Percentiles rank a stretch among this genome's conserved stretches.
Evolutionary conservation across 805 yeast genomes (phyloP).

Genomic region (Candida pseudoglaebosa): DNA sequence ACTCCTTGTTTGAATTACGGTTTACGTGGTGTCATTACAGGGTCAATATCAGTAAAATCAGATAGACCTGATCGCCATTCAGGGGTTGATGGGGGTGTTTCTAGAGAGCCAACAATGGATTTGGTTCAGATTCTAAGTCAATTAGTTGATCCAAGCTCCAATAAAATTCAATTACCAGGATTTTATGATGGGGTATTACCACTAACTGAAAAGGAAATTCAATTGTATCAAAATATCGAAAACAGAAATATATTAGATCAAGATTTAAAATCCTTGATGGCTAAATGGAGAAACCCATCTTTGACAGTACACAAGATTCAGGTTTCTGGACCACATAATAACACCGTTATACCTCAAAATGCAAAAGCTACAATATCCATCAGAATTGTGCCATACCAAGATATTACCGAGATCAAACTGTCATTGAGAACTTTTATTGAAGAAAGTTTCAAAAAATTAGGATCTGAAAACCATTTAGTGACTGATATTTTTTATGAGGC

Average conservation of each 20-base stretch:
- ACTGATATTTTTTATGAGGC: conserved; percentile 75
- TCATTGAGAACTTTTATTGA: conserved; percentile 45
- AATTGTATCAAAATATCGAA: conserved; percentile 58
- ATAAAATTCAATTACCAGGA: conserved; percentile 56
- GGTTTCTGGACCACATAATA: conserved; percentile 87
- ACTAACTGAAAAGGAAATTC: conserved; percentile 53
- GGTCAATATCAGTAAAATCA: conserved; percentile 64
- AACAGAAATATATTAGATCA: conserved; percentile 30
- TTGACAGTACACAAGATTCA: conserved; percentile 78
- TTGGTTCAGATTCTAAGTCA: conserved; percentile 67
- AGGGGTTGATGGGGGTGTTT: conserved; percentile 93
- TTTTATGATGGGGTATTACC: conserved; percentile 68
- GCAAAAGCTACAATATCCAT: conserved; percentile 77
- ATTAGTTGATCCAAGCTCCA: conserved; percentile 44
- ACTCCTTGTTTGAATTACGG: conserved; percentile 95
- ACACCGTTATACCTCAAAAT: conserved; percentile 82
- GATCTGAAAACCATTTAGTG: conserved; percentile 58
- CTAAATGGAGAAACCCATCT: conserved; percentile 89
- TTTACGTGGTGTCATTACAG: conserved; percentile 83
- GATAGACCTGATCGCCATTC: conserved; percentile 89
- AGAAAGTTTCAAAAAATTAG: conserved; percentile 43
- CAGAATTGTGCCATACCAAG: conserved; percentile 88
- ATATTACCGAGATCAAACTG: conserved; percentile 52
- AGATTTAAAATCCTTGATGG: conserved; percentile 50
- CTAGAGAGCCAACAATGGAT: conserved; percentile 86